Evolutionary conservation across 1,284 basidiomycete species (phyloP).

Genomic region (Limonomyces culmigenus): DNA sequence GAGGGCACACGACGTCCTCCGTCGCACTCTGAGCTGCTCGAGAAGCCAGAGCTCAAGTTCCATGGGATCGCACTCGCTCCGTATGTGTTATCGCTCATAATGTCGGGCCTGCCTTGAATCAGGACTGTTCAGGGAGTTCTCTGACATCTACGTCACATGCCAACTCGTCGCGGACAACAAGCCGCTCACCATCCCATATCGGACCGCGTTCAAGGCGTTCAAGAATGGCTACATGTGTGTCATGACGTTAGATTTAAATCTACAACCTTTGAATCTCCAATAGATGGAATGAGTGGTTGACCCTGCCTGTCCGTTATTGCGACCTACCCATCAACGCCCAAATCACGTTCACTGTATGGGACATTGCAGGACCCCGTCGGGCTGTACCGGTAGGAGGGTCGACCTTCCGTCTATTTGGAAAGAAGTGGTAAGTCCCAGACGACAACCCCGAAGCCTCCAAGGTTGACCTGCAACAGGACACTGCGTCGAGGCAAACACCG

Average conservation of each 20-base stretch:
- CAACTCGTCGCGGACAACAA: constrained; percentile 89
- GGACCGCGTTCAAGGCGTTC: constrained; percentile 88
- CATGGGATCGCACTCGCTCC: constrained; percentile 55
- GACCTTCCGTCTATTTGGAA: constrained; percentile 79
- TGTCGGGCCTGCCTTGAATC: too few relatives aligned
- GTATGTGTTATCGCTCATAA: too few relatives aligned
- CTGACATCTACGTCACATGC: constrained; percentile 86
- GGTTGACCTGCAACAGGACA: constrained; percentile 33
- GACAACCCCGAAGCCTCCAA: too few relatives aligned
- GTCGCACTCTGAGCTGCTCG: constrained; percentile 59
- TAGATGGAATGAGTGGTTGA: constrained; percentile 94
- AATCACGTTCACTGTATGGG: constrained; percentile 89
- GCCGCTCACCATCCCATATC: constrained; percentile 76
- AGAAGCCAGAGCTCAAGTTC: constrained; percentile 64
- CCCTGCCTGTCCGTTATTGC: constrained; percentile 80
- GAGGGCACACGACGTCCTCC: constrained; percentile 61
- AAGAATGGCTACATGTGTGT: constrained; percentile 65
- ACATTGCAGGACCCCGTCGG: constrained; percentile 66
- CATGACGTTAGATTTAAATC: not conserved
- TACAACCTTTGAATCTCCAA: constrained; percentile 2
- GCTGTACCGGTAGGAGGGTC: constrained; percentile 77
- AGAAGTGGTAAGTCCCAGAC: constrained; percentile 65
- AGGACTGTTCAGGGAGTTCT: constrained; percentile 37
- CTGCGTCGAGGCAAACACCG: constrained; percentile 85
- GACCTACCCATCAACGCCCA: constrained; percentile 82